Evolutionary conservation across 2,329 filamentous ascomycete species (phyloP), one percentile per base, ranked within the genome.

Genomic region (Pyrenophora seminiperda): DNA sequence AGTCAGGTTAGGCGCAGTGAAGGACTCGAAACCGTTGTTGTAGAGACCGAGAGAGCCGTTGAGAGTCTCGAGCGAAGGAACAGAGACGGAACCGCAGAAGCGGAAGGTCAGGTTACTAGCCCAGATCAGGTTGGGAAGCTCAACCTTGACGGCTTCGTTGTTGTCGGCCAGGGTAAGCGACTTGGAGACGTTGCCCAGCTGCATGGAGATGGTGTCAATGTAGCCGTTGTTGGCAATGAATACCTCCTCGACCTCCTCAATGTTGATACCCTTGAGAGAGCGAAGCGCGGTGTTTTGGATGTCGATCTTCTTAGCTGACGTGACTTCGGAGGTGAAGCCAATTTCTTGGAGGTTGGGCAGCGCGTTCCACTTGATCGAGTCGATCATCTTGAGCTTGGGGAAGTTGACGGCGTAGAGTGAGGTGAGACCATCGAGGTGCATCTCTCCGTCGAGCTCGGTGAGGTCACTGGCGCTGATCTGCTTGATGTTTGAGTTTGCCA

Each of bases 231-330:
- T 96, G 83, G 60, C 60, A 76, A 99, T 88, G 73, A 89, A 80
- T 72, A 99, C 83, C 61, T 78, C 81, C 49, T 83, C 81, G 46
- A 91, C 86, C n/a, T 82, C 81, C 58, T 84, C 76, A 58, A 97
- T 81, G 72, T 91, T 88, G 73, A 99, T 89, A 69, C 91, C 91
- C 61, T 87, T 81, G 53, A 99, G 83, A 60, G 82, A 85, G 72
- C 79, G 82, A 63, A 99, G 83, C 75, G 87, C 85, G 41, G 94
- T 99, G 80, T 99, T 94, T 76, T 85, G 83, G 72, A 99, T 92
- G 62, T 78, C 76, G 63, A 99, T 83, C 57, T 77, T 82, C 58
- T 77, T 77, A 53, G 89, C 89, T 73, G 84, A 78, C 64, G 81
- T 84, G 66, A 97, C 80, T 76, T 82, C 71, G 79, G 81, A 69